Percentiles rank a stretch among this genome's conserved stretches.
Evolutionary conservation across 306 rosid genomes (phyloP).

Genomic region (Sicyos baderoa): DNA sequence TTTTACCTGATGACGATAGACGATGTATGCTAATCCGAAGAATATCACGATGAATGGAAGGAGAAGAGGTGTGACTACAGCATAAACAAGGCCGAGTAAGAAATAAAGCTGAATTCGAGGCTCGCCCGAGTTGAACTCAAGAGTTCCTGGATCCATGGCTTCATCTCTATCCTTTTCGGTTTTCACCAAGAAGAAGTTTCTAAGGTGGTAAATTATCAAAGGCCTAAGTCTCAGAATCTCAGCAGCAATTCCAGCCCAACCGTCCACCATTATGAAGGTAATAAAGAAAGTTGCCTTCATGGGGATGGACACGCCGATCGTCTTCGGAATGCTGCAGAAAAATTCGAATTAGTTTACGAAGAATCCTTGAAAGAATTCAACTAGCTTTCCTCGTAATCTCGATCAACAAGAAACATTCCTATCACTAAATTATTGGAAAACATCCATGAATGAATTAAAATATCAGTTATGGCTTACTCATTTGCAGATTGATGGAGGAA

Average conservation of each 20-base stretch:
- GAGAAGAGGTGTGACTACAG: slow-evolving; percentile 76
- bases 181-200: slow-evolving; percentile 68
- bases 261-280: slow-evolving; percentile 95
- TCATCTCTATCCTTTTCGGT: slow-evolving; percentile 93
- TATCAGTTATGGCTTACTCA: slow-evolving; percentile 43
- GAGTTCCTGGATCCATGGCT: slow-evolving; percentile 97
- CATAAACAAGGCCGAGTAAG: slow-evolving; percentile 90
- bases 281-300: slow-evolving; percentile 99
- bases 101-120: slow-evolving; percentile 94
- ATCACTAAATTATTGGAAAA: not conserved
- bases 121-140: slow-evolving; percentile 85
- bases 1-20: slow-evolving; percentile 92
- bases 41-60: slow-evolving; percentile 83
- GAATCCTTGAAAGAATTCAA: not conserved
- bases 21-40: slow-evolving; percentile 71
- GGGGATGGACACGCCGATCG: slow-evolving; percentile 89
- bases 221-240: slow-evolving; percentile 92
- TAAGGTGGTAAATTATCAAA: slow-evolving; percentile 68
- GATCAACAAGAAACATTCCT: not conserved
- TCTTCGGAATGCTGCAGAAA: slow-evolving; percentile 68
- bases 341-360: not conserved
- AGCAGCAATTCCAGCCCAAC: slow-evolving; percentile 98
- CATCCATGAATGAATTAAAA: not conserved
- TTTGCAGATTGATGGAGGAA: slow-evolving; percentile 82
- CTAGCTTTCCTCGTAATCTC: not conserved